Conservation (phyloP, 2,329 filamentous ascomycete species). For the Arthrobotrys pseudoclavata region DNA sequence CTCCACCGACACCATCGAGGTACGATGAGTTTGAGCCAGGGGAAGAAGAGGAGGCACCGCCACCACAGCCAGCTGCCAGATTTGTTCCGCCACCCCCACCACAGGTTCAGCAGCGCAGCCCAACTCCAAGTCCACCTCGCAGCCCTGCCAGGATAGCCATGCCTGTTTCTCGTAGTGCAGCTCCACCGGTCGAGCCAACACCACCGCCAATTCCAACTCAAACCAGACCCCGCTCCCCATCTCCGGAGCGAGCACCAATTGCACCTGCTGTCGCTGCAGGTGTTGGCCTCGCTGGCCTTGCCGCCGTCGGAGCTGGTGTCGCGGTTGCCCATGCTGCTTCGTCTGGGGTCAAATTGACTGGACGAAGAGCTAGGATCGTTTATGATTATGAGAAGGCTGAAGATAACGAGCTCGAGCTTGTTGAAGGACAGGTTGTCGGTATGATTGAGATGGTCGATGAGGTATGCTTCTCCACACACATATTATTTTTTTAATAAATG, state of each 20-base stretch:
- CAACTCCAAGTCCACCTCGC: slow-evolving; percentile 71
- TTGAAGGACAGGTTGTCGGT: slow-evolving; percentile 87
- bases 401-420: slow-evolving; percentile 93
- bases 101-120: slow-evolving; percentile 65
- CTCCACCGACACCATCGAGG: slow-evolving; percentile 25
- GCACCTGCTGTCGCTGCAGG: slow-evolving; percentile 69
- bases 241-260: slow-evolving; percentile 65
- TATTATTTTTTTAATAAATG: neutral
- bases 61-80: slow-evolving; percentile 65
- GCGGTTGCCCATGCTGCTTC: slow-evolving; percentile 64
- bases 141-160: slow-evolving; percentile 89
- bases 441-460: slow-evolving; percentile 98
- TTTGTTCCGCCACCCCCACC: slow-evolving; percentile 65
- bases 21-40: slow-evolving; percentile 27
- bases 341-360: slow-evolving; percentile 68
- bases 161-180: slow-evolving; percentile 76
- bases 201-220: slow-evolving; percentile 72
- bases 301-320: slow-evolving; percentile 51
- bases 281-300: slow-evolving; percentile 72
- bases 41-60: slow-evolving; percentile 63
- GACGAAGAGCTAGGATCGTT: slow-evolving; percentile 80
- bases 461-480: slow-evolving; percentile 44
- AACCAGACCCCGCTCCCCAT: slow-evolving; percentile 72
- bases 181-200: slow-evolving; percentile 74
- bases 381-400: slow-evolving; percentile 99